Conservation (phyloP, 805 yeast species). For the Candida vartiovaarae region DNA sequence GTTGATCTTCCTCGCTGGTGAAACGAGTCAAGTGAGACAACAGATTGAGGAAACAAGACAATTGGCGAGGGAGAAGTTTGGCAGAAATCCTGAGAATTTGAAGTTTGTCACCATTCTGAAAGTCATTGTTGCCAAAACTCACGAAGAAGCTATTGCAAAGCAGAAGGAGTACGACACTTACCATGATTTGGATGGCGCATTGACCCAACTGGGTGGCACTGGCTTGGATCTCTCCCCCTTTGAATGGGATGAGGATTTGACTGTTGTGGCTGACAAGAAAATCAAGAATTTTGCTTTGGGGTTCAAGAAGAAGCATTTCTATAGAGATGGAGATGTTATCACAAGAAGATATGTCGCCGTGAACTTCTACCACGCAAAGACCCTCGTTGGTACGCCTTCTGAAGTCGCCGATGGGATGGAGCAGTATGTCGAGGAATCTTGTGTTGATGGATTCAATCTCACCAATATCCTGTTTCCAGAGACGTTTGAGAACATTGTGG, state of each 20-base stretch:
- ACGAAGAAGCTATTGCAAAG: slow-evolving; percentile 35
- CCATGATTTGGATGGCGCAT: slow-evolving; percentile 35
- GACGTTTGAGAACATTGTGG: slow-evolving; percentile 33
- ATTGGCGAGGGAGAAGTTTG: slow-evolving; percentile 29
- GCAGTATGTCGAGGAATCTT: slow-evolving; percentile 32
- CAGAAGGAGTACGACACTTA: slow-evolving; percentile 27
- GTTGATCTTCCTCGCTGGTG: slow-evolving; percentile 30
- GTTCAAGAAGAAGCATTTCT: slow-evolving; percentile 19
- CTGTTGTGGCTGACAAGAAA: slow-evolving; percentile 26
- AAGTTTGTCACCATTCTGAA: slow-evolving; percentile 33
- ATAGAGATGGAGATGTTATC: slow-evolving; percentile 18
- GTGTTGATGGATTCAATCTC: slow-evolving; percentile 37
- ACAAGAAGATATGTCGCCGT: slow-evolving; percentile 26
- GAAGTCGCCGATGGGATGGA: slow-evolving; percentile 37
- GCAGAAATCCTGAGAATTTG: slow-evolving; percentile 32
- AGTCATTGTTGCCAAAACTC: slow-evolving; percentile 32
- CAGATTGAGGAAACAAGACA: slow-evolving; percentile 28
- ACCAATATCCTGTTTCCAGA: slow-evolving; percentile 32
- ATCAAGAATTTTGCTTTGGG: slow-evolving; percentile 26
- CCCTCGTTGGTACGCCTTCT: slow-evolving; percentile 27
- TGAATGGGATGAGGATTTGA: slow-evolving; percentile 38
- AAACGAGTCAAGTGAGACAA: slow-evolving; percentile 27
- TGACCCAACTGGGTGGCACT: slow-evolving; percentile 40
- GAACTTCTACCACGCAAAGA: slow-evolving; percentile 16
- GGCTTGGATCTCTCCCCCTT: slow-evolving; percentile 35